Base-by-base conservation (phyloP, 1,284 basidiomycete genomes). In the Hypsizygus ulmarius region DNA sequence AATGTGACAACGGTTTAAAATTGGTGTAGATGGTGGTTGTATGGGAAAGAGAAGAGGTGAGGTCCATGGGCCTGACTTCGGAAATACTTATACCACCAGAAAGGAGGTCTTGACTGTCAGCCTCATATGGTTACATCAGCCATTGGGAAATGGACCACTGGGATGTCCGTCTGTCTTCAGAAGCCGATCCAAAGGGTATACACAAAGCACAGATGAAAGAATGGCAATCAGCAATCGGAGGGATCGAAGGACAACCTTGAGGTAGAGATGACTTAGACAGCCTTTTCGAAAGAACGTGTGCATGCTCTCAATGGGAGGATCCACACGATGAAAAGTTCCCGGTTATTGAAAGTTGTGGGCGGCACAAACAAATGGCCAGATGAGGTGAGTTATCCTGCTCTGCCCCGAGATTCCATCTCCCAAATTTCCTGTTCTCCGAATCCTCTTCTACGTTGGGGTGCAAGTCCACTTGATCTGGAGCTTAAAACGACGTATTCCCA, bases 331-430 rank as follows among this genome's bases (percentile, higher is more conserved):
- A 25, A 25, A 25, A 25, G 21, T 25, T 25, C 21, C 21, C 3
- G 21, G 7, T 25, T 25, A 25, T 7, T 3, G 7, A 25, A 7
- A 25, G 21, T 25, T 25, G 21, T 25, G 7, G 4, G 21, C 3
- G 21, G 7, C 21, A 25, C 7, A 7, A 4, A 4, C 21, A 7
- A 4, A 4, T 7, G 21, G 7, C 21, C 25, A 21, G 14, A 33
- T 28, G 37, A 18, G 15, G 16, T 44, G 9, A 9, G 28, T 59
- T 47, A 67, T 39, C 50, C 47, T 34, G 56, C 54, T 47, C 66
- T 58, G 29, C 64, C 69, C 56, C 77, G 67, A 57, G 65, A 61
- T 41, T 84, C 77, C 79, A 86, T 77, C 64, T 85, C 82, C 74
- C 77, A 82, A 9, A 78, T 60, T 51, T 80, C 76, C 34, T 73